phyloP scores from a whole-genome alignment of 1,284 basidiomycete species.

The Ganoderma sinense region DNA sequence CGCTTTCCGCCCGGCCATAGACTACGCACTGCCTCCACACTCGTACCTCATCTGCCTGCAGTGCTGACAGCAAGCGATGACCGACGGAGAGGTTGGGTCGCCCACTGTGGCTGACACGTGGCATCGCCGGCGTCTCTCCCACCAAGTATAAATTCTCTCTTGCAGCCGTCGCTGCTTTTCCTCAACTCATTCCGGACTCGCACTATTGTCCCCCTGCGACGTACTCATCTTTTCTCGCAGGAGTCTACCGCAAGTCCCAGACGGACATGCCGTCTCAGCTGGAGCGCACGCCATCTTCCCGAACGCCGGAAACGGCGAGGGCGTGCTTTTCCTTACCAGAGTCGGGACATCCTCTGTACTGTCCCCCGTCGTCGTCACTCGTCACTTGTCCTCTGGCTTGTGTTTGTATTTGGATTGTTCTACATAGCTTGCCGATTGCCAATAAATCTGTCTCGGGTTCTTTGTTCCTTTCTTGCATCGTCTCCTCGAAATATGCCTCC shows the following conservation, averaged over 20 bases:
- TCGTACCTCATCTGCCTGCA: too few relatives aligned
- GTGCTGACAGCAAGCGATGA: not conserved
- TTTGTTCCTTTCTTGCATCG: too few relatives aligned
- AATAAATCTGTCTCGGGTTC: too few relatives aligned
- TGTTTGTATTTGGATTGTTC: not conserved
- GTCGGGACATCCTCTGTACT: constrained; percentile 41
- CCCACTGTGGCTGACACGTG: not conserved
- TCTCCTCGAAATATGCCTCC: too few relatives aligned
- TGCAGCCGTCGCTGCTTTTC: not conserved
- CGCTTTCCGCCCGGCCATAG: too few relatives aligned
- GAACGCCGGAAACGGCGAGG: constrained; percentile 42
- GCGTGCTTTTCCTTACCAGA: constrained; percentile 62
- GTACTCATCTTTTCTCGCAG: constrained; percentile 42
- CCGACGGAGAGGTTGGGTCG: too few relatives aligned
- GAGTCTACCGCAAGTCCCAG: constrained; percentile 60
- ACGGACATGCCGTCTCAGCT: constrained; percentile 48
- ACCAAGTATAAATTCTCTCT: not conserved
- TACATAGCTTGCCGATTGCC: not conserved
- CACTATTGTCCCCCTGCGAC: constrained; percentile 62
- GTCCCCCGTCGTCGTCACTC: constrained; percentile 6
- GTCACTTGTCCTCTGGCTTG: not conserved
- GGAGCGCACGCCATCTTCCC: constrained; percentile 46
- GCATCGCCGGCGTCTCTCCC: too few relatives aligned
- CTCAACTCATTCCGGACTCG: constrained; percentile 52
- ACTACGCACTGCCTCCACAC: too few relatives aligned